Percentiles rank a stretch among this genome's conserved stretches.
These are phyloP conservation scores for Atalantia buxifolia DNA, from an alignment of 345 rosid genomes.

Conservation along the genomic window DNA sequence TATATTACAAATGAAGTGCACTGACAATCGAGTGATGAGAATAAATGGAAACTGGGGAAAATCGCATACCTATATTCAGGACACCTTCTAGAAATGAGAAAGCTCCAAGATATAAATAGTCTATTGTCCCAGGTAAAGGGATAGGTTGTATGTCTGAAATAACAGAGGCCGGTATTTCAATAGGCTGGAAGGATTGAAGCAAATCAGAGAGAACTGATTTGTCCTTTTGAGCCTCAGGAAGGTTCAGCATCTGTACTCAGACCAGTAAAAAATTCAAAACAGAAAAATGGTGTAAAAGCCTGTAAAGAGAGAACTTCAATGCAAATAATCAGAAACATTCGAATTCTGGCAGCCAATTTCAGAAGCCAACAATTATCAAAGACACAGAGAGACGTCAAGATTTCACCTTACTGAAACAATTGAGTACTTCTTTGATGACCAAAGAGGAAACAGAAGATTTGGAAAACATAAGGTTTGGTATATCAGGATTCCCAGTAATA, in stretches of 20 bases:
- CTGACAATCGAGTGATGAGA: background rate
- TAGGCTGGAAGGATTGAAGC: constrained; percentile 65
- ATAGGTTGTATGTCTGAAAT: constrained; percentile 34
- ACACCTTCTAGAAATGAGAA: constrained; percentile 58
- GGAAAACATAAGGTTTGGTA: constrained; percentile 37
- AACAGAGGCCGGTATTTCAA: constrained; percentile 30
- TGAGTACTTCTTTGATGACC: constrained; percentile 63
- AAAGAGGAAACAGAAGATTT: constrained; percentile 44
- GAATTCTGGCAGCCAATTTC: background rate
- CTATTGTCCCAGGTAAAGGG: constrained; percentile 59
- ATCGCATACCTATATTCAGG: constrained; percentile 45
- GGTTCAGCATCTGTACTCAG: constrained; percentile 45
- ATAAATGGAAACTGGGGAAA: constrained; percentile 6
- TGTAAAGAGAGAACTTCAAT: background rate
- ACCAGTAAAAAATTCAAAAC: background rate
- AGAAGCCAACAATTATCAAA: background rate
- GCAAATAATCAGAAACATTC: background rate
- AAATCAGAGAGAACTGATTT: constrained; percentile 48
- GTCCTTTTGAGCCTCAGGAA: constrained; percentile 49
- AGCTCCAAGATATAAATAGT: constrained; percentile 58
- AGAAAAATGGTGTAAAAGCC: background rate
- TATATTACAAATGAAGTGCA: background rate
- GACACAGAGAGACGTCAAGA: constrained; percentile 7
- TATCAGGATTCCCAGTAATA: constrained; percentile 54
- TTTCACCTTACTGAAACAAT: constrained; percentile 62